Base-by-base conservation (phyloP, 2,329 filamentous ascomycete genomes). In the Lecanosticta acicola region DNA sequence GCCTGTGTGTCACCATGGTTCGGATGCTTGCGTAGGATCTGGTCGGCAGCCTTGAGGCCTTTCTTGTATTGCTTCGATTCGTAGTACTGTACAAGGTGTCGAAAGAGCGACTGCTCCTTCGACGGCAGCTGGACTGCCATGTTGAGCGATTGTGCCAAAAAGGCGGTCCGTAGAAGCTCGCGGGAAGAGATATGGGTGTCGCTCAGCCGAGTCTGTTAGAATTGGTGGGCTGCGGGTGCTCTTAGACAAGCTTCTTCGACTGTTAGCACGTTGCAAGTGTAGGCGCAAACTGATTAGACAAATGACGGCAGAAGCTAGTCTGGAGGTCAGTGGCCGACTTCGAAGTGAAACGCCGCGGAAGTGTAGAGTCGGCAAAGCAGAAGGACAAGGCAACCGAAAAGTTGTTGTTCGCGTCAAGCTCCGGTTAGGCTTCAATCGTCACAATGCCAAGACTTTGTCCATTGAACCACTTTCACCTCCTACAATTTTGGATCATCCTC, bases 1-100 rank as follows among this genome's bases (percentile, higher is more conserved):
- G 93, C 94, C 71, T 94, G 85, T 18, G 93, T 98, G 68, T 98
- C 94, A 64, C 90, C 94, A 84, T 98, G 93, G 62, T 88, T 93
- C 34, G 91, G 87, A 64, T 86, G 83, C 71, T 96, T 97, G 68
- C 86, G 87, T 57, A 98, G 81, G 66, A 98, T 95, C 71, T 96
- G 87, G 67, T 98, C 93, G 59, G 93, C 91, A 38, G 86, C 84
- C 73, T 97, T 98, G 65, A 98, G 77, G 66, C 91, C 52, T 26
- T 55, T 46, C 73, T 97, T 98, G 75, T 97, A 96, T 65, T 97
- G 91, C 71, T 98, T 98, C 66, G 90, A 85, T 71, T 98, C 93
- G 76, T 97, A 98, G 71, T 87, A 83, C 67, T 91, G 90, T 63
- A 98, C 88, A 56, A 98, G 83, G 66, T 90, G 87, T 54, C 89